These are phyloP conservation scores for Chaetomiaceae sp. DNA, from an alignment of 2,329 filamentous ascomycete species.

Conservation along the genomic window DNA sequence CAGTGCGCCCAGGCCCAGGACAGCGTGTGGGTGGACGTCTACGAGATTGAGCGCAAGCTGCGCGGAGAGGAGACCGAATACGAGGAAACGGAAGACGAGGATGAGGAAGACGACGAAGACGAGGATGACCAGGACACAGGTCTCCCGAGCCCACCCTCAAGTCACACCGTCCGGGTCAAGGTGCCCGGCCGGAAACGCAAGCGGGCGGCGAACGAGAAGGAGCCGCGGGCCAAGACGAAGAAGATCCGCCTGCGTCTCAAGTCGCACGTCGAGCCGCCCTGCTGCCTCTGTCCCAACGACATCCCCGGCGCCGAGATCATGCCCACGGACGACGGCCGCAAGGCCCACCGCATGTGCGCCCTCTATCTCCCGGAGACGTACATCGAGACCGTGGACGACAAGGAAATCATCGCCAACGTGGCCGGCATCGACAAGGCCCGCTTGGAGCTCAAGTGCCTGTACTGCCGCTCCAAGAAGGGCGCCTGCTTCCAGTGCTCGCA, in stretches of 20 bases:
- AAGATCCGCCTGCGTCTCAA: slow-evolving; percentile 71
- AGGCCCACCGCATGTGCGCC: slow-evolving; percentile 83
- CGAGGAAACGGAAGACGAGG: slow-evolving; percentile 68
- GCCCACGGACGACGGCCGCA: slow-evolving; percentile 77
- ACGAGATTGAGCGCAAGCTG: slow-evolving; percentile 90
- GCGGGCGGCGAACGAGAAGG: slow-evolving; percentile 37
- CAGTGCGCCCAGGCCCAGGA: slow-evolving; percentile 92
- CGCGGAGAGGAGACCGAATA: slow-evolving; percentile 83
- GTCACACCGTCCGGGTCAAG: slow-evolving; percentile 63
- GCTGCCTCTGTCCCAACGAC: slow-evolving; percentile 88
- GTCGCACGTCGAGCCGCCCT: slow-evolving; percentile 67
- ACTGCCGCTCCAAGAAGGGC: slow-evolving; percentile 90
- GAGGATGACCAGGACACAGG: slow-evolving; percentile 58
- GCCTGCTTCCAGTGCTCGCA: slow-evolving; percentile 95
- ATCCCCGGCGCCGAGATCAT: slow-evolving; percentile 76
- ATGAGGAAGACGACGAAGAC: slow-evolving; percentile 60
- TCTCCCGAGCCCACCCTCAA: slow-evolving; percentile 71
- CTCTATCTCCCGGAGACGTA: slow-evolving; percentile 89
- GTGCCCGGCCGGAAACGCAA: slow-evolving; percentile 63
- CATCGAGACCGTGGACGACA: slow-evolving; percentile 64
- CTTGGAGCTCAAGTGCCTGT: slow-evolving; percentile 87
- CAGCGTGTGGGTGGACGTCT: slow-evolving; percentile 96
- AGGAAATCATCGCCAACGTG: slow-evolving; percentile 71
- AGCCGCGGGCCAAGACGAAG: slow-evolving; percentile 58
- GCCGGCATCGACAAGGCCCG: slow-evolving; percentile 79